Evolutionary conservation across 768 basidiomycete genomes (phyloP), one percentile per base, ranked within the genome.

Genomic region (Kondoa subrosea): DNA sequence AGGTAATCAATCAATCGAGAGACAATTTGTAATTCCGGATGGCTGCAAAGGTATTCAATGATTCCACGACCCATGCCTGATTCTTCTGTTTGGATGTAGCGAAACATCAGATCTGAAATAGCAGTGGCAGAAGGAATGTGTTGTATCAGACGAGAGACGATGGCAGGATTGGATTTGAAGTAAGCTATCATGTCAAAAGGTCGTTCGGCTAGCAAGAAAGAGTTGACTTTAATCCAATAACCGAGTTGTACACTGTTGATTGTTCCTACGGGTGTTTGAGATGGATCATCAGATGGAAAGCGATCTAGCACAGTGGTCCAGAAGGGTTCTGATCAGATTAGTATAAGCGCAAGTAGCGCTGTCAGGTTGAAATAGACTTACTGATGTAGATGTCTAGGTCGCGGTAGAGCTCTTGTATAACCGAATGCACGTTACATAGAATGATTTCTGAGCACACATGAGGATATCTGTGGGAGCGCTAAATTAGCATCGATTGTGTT

Each of bases 211-310:
- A 99, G 78, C 73, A 97, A 88, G 0, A 86, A 83, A 50, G 87
- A 85, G 75, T 90, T 95, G 72, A 96, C 88, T 77, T 93, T 89
- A n/a, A 87, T 85, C 80, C 95, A 99, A 77, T 89, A 88, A 0
- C 89, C 85, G 32, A 90, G 87, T 81, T 93, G 87, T 67, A 86
- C 82, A 80, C 87, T 65, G 32, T 56, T 59, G 21, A 56, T 61
- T 3, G 62, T 29, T 12, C 59, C 68, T 17, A 29, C 40, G 40
- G 21, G 40, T 8, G 8, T 8, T 8, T 50, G 40, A 21, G 40
- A 21, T 8, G 8, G 12, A 21, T 50, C 40, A 21, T 50, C 12
- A 50, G 40, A 4, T 4, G 59, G 27, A 1, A 26, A 25, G 32
- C 62, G 70, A 33, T 67, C 62, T 15, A 70, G 62, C 4, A 70